phyloP scores from a whole-genome alignment of 108 stramenopile species.

The Skeletonema menzelii region DNA sequence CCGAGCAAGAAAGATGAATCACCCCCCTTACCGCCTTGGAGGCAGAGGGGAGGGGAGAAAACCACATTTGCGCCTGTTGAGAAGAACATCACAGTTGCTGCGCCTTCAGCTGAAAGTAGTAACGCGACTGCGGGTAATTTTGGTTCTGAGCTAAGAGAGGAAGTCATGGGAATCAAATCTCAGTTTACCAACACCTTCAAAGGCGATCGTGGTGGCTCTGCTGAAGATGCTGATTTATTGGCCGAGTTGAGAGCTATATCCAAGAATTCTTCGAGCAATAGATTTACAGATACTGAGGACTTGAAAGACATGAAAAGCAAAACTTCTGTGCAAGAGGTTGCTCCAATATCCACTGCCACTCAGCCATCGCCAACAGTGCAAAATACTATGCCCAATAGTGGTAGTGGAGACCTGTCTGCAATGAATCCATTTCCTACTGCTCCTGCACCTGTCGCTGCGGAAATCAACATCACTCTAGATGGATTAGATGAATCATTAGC shows the following conservation, averaged over 20 bases:
- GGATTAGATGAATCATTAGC: slow-evolving; percentile 45
- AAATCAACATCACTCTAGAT: slow-evolving; percentile 59
- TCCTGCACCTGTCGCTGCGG: slow-evolving; percentile 11
- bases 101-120: not conserved
- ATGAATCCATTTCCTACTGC: slow-evolving; percentile 22
- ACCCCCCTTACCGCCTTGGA: slow-evolving; percentile 18
- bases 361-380: not conserved
- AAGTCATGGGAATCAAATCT: slow-evolving; percentile 44
- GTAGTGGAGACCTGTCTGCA: not conserved
- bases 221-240: slow-evolving; percentile 81
- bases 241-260: slow-evolving; percentile 70
- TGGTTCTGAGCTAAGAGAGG: not conserved
- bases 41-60: slow-evolving; percentile 4
- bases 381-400: not conserved
- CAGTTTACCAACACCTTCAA: slow-evolving; percentile 57
- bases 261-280: slow-evolving; percentile 40
- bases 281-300: slow-evolving; percentile 53
- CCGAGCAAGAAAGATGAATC: not conserved
- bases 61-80: not conserved
- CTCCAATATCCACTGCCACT: not conserved
- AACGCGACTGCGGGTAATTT: not conserved
- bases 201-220: slow-evolving; percentile 79
- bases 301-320: not conserved
- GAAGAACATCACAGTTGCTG: not conserved
- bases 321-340: not conserved